Base-by-base conservation (phyloP, 2,329 filamentous ascomycete genomes). In the Neophaeococcomyces aloes region DNA sequence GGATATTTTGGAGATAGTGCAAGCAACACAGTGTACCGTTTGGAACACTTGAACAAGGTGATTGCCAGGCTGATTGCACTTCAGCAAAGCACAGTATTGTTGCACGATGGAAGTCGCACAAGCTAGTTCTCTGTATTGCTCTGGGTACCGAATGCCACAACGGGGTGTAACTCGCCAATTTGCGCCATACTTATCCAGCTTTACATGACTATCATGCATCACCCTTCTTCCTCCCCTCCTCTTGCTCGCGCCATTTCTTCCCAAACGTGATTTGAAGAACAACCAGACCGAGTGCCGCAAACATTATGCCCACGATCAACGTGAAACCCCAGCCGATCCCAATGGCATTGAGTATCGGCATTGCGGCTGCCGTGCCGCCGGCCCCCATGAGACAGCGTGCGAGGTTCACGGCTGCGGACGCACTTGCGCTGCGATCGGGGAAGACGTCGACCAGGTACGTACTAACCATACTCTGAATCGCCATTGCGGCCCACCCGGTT, bases 381-480 rank as follows among this genome's bases (percentile, higher is more conserved):
- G 73, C 73, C 0, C 66, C 72, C 29, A 72, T 62, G 2, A 75
- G 51, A 47, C 72, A 76, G 25, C 72, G 57, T 0, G 69, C 66
- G 3, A 76, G 60, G 47, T 76, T 76, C 8, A 75, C 47, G 38
- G 66, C 69, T 0, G 74, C 73, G 38, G 63, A 73, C 0, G 72
- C 72, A 0, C 67, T 66, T 0, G 72, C 72, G 47, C 68, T 71
- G 14, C 60, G 59, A 13, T 67, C 64, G 0, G 65, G 63, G 46
- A 71, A 75, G 0, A 75, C 55, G 49, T 77, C 73, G 2, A 76
- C 66, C 0, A 76, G 60, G 44, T 72, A 75, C 0, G 72, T 76
- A 57, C 65, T 70, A 23, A 73, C 61, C 1, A 69, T 53, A 1
- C 65, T 68, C 30, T 72, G 65, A 2, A 64, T 70, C 0, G 71